Conservation (phyloP, 1,139 yeast species). For the Suhomyces coccinellae region DNA sequence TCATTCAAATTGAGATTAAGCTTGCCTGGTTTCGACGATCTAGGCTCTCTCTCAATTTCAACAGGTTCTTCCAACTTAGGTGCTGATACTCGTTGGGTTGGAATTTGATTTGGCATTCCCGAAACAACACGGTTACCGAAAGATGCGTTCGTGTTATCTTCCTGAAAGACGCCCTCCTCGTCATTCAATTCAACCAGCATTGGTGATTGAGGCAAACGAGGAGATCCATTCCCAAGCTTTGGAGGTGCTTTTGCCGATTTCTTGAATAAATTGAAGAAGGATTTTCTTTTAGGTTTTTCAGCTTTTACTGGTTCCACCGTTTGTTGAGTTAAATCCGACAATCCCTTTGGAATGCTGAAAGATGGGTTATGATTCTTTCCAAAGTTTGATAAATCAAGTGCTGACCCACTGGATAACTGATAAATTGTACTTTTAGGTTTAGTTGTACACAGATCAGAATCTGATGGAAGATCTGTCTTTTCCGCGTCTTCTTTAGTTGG, state of each 20-base stretch:
- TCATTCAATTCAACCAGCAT: constrained; percentile 12
- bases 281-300: constrained; percentile 18
- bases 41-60: background rate
- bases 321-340: constrained; percentile 18
- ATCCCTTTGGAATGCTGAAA: constrained; percentile 24
- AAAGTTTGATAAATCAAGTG: constrained; percentile 42
- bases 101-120: background rate
- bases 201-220: constrained; percentile 20
- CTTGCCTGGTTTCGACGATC: background rate
- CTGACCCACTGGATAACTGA: constrained; percentile 40
- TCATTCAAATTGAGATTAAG: constrained; percentile 3
- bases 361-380: constrained; percentile 47
- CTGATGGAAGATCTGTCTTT: constrained; percentile 20
- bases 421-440: constrained; percentile 18
- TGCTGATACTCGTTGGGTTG: background rate
- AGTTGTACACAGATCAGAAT: constrained; percentile 26
- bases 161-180: background rate
- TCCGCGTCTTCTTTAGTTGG: constrained; percentile 1
- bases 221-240: constrained; percentile 12
- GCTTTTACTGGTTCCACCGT: constrained; percentile 8
- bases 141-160: background rate
- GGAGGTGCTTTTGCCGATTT: constrained; percentile 16
- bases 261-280: constrained; percentile 29
- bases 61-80: background rate
- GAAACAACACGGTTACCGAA: background rate